Evolutionary conservation across 2,329 filamentous ascomycete genomes (phyloP), one percentile per base, ranked within the genome.

Genomic region (Proliferodiscus dingleyae): DNA sequence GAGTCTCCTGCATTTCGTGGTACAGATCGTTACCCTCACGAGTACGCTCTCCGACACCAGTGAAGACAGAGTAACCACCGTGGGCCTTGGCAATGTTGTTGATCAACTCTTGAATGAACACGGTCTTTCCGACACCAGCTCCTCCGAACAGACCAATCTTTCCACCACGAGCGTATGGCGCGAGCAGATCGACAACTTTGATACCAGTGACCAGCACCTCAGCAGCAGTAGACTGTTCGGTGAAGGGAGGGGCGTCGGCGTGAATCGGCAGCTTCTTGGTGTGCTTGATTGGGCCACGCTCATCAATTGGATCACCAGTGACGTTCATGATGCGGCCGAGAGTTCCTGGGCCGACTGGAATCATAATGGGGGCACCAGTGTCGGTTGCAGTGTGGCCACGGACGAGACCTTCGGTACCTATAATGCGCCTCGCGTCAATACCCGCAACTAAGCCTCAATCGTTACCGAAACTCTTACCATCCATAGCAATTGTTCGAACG

Each of bases 41-140:
- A 70, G 93, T 98, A 81, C 93, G 91, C 86, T 98, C 93, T 72
- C 93, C 93, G 75, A 98, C 93, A 91, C 93, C 93, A 70, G 89
- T 95, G 86, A 98, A 98, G 71, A 98, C 93, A 61, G 93, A 98
- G 87, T 95, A 98, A 95, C 93, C 93, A 95, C 93, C 93, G 80
- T 98, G 93, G 64, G 93, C 93, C 84, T 97, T 97, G 77, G 93
- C 93, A 70, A 98, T 97, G 86, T 98, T 98, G 89, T 98, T 98
- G 80, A 98, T 98, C 70, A 98, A 78, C 79, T 98, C 93, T 83
- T 98, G 93, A 73, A 98, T 98, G 81, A 97, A 98, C 71, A 98
- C 93, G 71, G 93, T 98, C 87, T 98, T 98, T 75, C 93, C 93
- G 81, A 98, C 93, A 94, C 93, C 93, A 66, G 93, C 93, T 91